These are phyloP conservation scores for Blastobotrys niveus DNA, from an alignment of 1,139 yeast genomes.

Conservation along the genomic window DNA sequence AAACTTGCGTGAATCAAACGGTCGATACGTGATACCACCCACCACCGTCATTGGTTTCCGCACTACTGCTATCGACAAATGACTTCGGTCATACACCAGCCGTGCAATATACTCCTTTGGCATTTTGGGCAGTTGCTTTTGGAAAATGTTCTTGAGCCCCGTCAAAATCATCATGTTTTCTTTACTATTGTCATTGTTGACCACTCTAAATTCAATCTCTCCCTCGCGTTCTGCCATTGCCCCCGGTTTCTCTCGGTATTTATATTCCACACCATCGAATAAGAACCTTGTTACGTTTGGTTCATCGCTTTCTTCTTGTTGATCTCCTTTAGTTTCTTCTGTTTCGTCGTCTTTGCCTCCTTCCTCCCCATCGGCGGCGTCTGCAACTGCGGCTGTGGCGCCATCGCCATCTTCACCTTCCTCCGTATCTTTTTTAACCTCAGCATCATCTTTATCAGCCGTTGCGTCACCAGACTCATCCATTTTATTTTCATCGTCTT, in stretches of 20 bases:
- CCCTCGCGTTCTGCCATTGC: constrained; percentile 91
- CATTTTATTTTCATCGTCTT: constrained; percentile 28
- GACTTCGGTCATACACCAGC: constrained; percentile 89
- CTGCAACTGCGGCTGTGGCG: constrained; percentile 28
- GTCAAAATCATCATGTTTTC: constrained; percentile 89
- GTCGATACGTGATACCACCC: constrained; percentile 95
- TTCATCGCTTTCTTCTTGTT: constrained; percentile 28
- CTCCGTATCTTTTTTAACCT: constrained; percentile 21
- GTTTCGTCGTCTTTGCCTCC: constrained; percentile 27
- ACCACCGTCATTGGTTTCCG: constrained; percentile 90
- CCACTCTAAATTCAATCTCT: constrained; percentile 89
- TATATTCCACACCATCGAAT: constrained; percentile 75
- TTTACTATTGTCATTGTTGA: constrained; percentile 82
- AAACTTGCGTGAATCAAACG: constrained; percentile 82
- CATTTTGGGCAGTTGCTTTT: constrained; percentile 96
- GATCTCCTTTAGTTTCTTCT: constrained; percentile 21
- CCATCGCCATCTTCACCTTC: constrained; percentile 30
- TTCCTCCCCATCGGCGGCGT: constrained; percentile 24
- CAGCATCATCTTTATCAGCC: constrained; percentile 26
- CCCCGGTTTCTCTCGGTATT: constrained; percentile 87
- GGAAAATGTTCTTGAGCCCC: constrained; percentile 92
- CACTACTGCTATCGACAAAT: constrained; percentile 91
- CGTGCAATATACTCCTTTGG: constrained; percentile 95
- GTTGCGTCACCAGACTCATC: constrained; percentile 24
- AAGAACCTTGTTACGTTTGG: constrained; percentile 43